Evolutionary conservation across 352 stramenopile species (phyloP), one percentile per base, ranked within the genome.

Genomic region (Aphanomyces cochlioides): DNA sequence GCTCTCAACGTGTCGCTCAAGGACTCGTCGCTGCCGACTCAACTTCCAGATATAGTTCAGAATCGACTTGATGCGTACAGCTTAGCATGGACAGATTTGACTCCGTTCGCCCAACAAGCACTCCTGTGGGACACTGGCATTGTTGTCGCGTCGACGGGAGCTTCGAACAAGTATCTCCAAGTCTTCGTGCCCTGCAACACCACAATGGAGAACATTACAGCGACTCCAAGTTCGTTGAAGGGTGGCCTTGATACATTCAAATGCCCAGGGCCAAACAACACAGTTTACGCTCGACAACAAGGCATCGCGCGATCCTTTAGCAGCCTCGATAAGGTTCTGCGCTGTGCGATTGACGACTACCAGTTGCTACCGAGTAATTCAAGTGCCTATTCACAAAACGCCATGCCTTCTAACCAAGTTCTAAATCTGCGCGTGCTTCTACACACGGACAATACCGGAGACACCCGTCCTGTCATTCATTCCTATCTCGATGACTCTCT

Each of bases 91-190:
- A 10, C 48, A n/a, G 13, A 70, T 13, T 39, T 70, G 17, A 10
- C 43, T 40, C 12, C 38, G 6, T 10, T 19, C 19, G 64, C 53
- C 15, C 56, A 63, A 50, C 64, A 70, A 21, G 64, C 64, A 6
- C 19, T 70, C 1, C 64, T 70, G 4, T 70, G 64, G 64, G 64
- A 70, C 40, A 61, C 43, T n/a, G 63, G 63, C 15, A n/a, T 69
- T 10, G 63, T 69, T 10, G 15, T 61, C 15, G 63, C n/a, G 36
- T 34, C 48, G 13, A 36, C 59, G 6, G 39, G 21, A 17, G 40
- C 36, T 7, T 38, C 21, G 19, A 47, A 69, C 21, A 19, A 43
- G 8, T 69, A 69, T 28, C 3, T 61, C 19, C 63, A 69, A 43
- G 63, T 69, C 17, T 69, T 60, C 63, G 47, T 47, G n/a, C 8